Evolutionary conservation across 1,284 basidiomycete genomes (phyloP).

Genomic region (Pseudozyma thailandica): DNA sequence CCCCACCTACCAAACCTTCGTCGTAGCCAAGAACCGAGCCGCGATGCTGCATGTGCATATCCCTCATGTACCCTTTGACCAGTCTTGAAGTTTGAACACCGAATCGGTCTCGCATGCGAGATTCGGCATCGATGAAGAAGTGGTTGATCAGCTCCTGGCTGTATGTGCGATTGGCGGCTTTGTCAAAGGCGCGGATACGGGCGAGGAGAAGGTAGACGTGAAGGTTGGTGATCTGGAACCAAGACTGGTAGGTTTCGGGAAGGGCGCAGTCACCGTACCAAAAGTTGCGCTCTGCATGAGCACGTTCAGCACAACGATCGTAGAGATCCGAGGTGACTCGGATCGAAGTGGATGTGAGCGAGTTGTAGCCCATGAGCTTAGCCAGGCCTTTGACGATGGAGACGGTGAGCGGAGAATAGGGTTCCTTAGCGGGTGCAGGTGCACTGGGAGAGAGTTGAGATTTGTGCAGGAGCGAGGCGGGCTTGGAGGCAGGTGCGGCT

Average conservation of each 20-base stretch:
- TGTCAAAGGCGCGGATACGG: constrained; percentile 84
- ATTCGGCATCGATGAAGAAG: constrained; percentile 94
- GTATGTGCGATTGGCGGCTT: constrained; percentile 75
- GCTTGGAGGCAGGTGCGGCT: constrained; percentile 4
- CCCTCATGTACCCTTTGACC: constrained; percentile 88
- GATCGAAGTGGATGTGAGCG: constrained; percentile 71
- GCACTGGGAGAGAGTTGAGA: constrained; percentile 59
- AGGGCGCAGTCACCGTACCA: constrained; percentile 77
- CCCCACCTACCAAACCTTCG: constrained; percentile 74
- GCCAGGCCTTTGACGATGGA: constrained; percentile 68
- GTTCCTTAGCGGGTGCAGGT: constrained; percentile 40
- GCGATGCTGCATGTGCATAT: constrained; percentile 88
- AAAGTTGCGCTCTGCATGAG: constrained; percentile 64
- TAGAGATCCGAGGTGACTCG: constrained; percentile 72
- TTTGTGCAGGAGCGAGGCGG: constrained; percentile 27
- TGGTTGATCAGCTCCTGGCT: constrained; percentile 89
- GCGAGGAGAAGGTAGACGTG: constrained; percentile 91
- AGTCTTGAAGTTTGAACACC: constrained; percentile 78
- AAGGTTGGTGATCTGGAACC: constrained; percentile 94
- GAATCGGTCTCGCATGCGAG: constrained; percentile 82
- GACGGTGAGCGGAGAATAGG: constrained; percentile 55
- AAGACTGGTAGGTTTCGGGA: constrained; percentile 94
- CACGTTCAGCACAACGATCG: constrained; percentile 71
- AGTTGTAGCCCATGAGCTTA: constrained; percentile 72
- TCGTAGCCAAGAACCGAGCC: constrained; percentile 86